Percentiles rank a stretch among this genome's conserved stretches.
Evolutionary conservation across 2,329 filamentous ascomycete genomes (phyloP).

Genomic region (Periconia macrospinosa): DNA sequence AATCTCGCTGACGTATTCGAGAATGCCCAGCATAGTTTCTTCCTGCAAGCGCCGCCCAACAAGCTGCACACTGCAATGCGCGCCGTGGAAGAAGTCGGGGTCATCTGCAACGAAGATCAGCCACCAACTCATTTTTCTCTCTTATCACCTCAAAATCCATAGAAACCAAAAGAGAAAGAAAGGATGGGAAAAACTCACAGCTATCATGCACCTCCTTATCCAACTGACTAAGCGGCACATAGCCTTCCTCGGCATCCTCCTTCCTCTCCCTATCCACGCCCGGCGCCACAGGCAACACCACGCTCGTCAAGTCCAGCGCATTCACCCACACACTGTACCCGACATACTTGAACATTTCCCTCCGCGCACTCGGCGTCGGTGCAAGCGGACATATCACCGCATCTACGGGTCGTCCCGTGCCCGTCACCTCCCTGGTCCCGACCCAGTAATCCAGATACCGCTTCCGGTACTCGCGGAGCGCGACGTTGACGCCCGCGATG

Average conservation of each 20-base stretch:
- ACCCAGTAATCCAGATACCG: conserved; percentile 45
- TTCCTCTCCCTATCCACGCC: conserved; percentile 25
- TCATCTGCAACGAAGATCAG: conserved; percentile 31
- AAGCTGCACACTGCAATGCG: conserved; percentile 41
- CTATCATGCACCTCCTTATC: conserved; percentile 30
- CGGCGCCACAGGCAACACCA: conserved; percentile 37
- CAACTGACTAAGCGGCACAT: conserved; percentile 25
- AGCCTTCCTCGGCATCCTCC: conserved; percentile 27
- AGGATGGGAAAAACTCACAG: conserved; percentile 22
- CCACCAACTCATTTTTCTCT: background rate
- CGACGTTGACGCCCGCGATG: conserved; percentile 38
- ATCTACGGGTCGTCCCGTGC: conserved; percentile 40
- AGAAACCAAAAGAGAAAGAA: too few species aligned
- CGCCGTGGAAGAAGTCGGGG: conserved; percentile 42
- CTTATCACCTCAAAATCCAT: background rate
- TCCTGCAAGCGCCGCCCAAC: conserved; percentile 42
- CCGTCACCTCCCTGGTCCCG: conserved; percentile 21
- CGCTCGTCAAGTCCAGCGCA: conserved; percentile 35
- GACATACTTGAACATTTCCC: conserved; percentile 34
- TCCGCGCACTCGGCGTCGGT: conserved; percentile 39
- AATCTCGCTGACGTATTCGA: conserved; percentile 30
- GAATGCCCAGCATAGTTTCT: conserved; percentile 43
- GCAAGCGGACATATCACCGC: conserved; percentile 41
- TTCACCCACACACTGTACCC: conserved; percentile 37
- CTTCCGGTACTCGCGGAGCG: conserved; percentile 31